Base-by-base conservation (phyloP, 805 yeast species). In the Komagataella phaffii region DNA sequence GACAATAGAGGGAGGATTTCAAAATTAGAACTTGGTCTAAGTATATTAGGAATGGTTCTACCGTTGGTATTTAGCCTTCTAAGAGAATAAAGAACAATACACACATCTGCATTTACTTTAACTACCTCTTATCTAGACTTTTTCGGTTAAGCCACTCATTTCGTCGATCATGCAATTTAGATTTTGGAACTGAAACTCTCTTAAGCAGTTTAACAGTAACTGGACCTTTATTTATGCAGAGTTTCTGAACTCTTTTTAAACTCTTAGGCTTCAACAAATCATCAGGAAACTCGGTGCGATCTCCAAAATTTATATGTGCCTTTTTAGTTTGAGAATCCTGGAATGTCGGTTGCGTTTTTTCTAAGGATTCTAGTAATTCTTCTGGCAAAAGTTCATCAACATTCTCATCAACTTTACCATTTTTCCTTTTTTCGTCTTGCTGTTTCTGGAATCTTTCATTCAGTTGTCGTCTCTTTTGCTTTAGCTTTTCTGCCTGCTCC, bases 381-480 rank as follows among this genome's bases (percentile, higher is more conserved):
- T 59, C 62, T 2, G 77, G 73, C 43, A 74, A 59, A 47, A 66
- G 65, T 50, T 70, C 74, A 4, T 70, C 64, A 6, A 60, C 50
- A n/a, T 62, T 63, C 6, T 55, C 60, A 1, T 24, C 50, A 47
- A 60, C 57, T 53, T 54, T 61, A 30, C 40, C 40, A 8, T 30
- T 30, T 46, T 52, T 44, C 46, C 59, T 62, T 48, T 61, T 60
- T 44, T 57, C 63, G 45, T 60, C 51, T 54, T 69, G 71, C 51
- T 70, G 72, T 49, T 64, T 63, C 45, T 55, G 55, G 18, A 62
- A 59, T 44, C 53, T 53, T 7, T 55, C 58, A 49, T 63, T 59
- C 47, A 59, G 61, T 50, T 61, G 59, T 53, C 70, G 58, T 61
- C 70, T 61, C 55, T 61, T 64, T 50, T 66, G 66, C 40, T 14